Base-by-base conservation (phyloP, 2,329 filamentous ascomycete species). In the Talaromyces sp. region DNA sequence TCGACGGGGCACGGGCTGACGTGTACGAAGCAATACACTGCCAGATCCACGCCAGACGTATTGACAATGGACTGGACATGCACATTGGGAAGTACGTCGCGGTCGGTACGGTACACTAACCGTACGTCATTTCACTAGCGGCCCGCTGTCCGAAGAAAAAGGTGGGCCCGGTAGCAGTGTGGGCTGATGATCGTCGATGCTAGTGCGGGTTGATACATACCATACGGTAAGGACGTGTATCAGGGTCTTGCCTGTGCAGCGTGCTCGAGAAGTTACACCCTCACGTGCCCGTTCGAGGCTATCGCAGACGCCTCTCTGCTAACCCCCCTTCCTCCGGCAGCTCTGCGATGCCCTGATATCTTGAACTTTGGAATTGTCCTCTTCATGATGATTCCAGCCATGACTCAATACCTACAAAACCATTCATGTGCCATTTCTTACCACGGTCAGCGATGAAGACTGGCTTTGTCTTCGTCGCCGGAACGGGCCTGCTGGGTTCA, bases 51-150 rank as follows among this genome's bases (percentile, higher is more conserved):
- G 45, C 45, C 27, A 27, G 41, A n/a, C 24, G 50, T 35, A 56
- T 7, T 35, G 41, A 43, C 56, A 43, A 41, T 35, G 13, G 14
- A 4, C 33, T 7, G 9, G 13, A 37, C 35, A 31, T 31, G 7
- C 27, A 5, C 27, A 31, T 37, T 37, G 10, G 35, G 31, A 16
- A 19, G n/a, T 7, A 22, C 22, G 22, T 22, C 22, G 50, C 50
- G 4, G 22, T 54, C 14, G 10, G 24, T n/a, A 50, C 8, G 27
- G 50, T 31, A 45, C 39, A 16, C 59, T 62, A 56, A 31, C 43
- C 59, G 60, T 41, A 62, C 37, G 60, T 62, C 60, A 62, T 39
- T 31, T 62, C 39, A 56, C 60, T 56, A 54, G 60, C 60, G 60
- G 60, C 47, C 60, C 60, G 60, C 60, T 56, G 35, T 45, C 60